phyloP scores from a whole-genome alignment of 1,284 basidiomycete genomes.

The Anthracocystis setariae region DNA sequence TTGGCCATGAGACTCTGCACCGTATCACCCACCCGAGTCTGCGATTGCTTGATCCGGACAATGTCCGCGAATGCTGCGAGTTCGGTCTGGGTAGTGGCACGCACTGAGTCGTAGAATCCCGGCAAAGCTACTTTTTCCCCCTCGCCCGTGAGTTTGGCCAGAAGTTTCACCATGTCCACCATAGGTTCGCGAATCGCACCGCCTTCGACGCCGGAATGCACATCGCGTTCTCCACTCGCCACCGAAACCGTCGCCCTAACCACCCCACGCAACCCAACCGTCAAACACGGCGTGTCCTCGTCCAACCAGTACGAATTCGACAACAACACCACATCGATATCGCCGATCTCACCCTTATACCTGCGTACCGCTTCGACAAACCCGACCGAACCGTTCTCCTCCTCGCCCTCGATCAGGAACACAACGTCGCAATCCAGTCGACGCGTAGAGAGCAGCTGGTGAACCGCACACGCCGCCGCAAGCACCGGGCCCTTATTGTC shows the following conservation, averaged over 20 bases:
- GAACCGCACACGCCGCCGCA: slow-evolving; percentile 87
- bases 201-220: slow-evolving; percentile 92
- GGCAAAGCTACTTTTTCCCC: slow-evolving; percentile 75
- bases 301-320: slow-evolving; percentile 96
- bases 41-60: slow-evolving; percentile 47
- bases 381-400: slow-evolving; percentile 88
- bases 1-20: slow-evolving; percentile 55
- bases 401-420: slow-evolving; percentile 93
- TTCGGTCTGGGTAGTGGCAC: slow-evolving; percentile 56
- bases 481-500: slow-evolving; percentile 90
- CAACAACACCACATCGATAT: slow-evolving; percentile 57
- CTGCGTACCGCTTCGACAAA: slow-evolving; percentile 80
- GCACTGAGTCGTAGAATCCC: slow-evolving; percentile 77
- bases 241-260: slow-evolving; percentile 83
- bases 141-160: slow-evolving; percentile 76
- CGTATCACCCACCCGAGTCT: slow-evolving; percentile 12
- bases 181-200: slow-evolving; percentile 88
- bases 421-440: slow-evolving; percentile 86
- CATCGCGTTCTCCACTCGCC: slow-evolving; percentile 73
- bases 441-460: slow-evolving; percentile 78
- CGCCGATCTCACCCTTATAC: slow-evolving; percentile 72
- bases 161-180: slow-evolving; percentile 85
- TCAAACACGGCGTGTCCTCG: slow-evolving; percentile 92
- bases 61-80: slow-evolving; percentile 65
- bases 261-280: slow-evolving; percentile 92